Base-by-base conservation (phyloP, 768 basidiomycete genomes). In the Lactifluus piperatus region DNA sequence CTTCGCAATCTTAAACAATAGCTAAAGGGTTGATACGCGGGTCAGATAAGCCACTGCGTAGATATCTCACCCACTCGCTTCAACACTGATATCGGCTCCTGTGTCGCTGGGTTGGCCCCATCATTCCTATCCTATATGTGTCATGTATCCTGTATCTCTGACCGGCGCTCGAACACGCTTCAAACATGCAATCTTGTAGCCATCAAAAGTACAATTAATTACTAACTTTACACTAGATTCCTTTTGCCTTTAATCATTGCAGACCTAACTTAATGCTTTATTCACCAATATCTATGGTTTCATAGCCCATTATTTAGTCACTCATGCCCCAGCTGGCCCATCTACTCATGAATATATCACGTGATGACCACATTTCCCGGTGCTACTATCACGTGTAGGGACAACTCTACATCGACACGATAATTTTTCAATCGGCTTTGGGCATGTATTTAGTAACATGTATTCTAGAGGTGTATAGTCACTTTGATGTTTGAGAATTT, bases 1-100 rank as follows among this genome's bases (percentile, higher is more conserved):
- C 62, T 65, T 30, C 74, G 73, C 29, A 9, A 39, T 47, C 83
- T 85, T 57, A 83, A 48, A 27, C 36, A 27, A 2, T 47, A n/a
- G 45, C 29, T 57, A 24, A 54, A 18, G 20, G n/a, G 18, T 44
- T 13, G 20, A 20, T 13, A 44, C 5, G 4, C 26, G 32, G 32
- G 20, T 18, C 4, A 20, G 14, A 26, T 37, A 20, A 27, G 20
- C 18, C 13, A 14, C 30, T 14, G 34, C n/a, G 41, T 20, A 14
- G 46, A 2, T 34, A 20, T 20, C 34, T 39, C 37, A 4, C 14
- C n/a, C n/a, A n/a, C n/a, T n/a, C 13, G 8, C 24, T 29, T 32
- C 6, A 8, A 1, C 45, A 24, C 22, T 26, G 5, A 39, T 36
- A 11, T 54, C 47, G 22, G 46, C 53, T 8, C 36, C 4, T 16